phyloP scores from a whole-genome alignment of 352 stramenopile species.

The Phytophthora niederhauseri region DNA sequence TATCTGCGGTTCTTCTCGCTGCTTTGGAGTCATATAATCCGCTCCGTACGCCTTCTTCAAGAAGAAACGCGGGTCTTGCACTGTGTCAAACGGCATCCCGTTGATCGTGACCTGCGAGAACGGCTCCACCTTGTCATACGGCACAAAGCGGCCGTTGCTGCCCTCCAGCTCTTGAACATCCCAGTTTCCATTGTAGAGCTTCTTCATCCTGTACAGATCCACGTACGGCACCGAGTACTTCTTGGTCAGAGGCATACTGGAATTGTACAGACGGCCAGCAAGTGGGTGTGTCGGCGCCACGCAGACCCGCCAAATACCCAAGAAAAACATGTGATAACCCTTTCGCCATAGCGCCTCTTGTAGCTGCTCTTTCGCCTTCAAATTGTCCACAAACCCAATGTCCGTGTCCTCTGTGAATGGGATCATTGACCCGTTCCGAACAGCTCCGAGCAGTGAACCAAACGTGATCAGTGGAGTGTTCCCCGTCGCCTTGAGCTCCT shows the following conservation, averaged over 20 bases:
- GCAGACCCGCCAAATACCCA: conserved; percentile 47
- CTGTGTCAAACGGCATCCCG: conserved; percentile 38
- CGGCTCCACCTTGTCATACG: conserved; percentile 26
- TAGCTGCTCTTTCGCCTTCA: conserved; percentile 19
- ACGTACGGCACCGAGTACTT: conserved; percentile 39
- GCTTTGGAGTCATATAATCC: conserved; percentile 40
- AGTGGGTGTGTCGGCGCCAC: conserved; percentile 49
- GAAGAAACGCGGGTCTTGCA: conserved; percentile 41
- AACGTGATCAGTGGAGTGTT: conserved; percentile 43
- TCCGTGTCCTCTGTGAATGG: conserved; percentile 63
- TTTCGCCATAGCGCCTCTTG: conserved; percentile 34
- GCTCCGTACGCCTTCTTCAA: conserved; percentile 40
- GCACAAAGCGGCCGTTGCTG: conserved; percentile 22
- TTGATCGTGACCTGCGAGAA: conserved; percentile 40
- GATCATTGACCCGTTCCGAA: conserved; percentile 56
- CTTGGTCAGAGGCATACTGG: conserved; percentile 19
- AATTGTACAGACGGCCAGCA: conserved; percentile 40
- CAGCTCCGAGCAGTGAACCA: conserved; percentile 51
- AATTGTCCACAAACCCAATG: conserved; percentile 37
- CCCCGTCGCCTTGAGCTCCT: conserved; percentile 35
- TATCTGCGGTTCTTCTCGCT: conserved; percentile 1
- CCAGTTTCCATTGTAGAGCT: conserved; percentile 10
- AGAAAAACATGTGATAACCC: conserved; percentile 60
- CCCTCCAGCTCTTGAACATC: conserved; percentile 34
- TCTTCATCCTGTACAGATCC: conserved; percentile 43